Percentiles rank a stretch among this genome's conserved stretches.
phyloP scores from a whole-genome alignment of 2,329 filamentous ascomycete species.

The Xylariaceae sp. region DNA sequence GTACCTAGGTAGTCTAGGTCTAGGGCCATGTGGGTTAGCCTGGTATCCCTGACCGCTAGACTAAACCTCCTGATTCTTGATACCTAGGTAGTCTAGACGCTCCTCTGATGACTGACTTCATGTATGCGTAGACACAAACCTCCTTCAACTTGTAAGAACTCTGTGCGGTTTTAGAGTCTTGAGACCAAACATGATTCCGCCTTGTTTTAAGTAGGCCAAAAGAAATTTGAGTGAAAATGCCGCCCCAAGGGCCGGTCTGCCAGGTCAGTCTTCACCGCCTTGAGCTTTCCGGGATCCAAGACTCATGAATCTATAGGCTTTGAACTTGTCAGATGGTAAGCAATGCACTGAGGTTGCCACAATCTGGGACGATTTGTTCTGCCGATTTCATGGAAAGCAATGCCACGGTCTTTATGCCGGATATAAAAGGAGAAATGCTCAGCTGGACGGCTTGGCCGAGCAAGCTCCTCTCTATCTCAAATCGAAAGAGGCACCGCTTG shows the following conservation, averaged over 20 bases:
- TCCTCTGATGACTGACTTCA: no score
- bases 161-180: no score
- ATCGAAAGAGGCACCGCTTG: constrained; percentile 44
- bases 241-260: constrained; percentile 17
- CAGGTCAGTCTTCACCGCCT: constrained; percentile 20
- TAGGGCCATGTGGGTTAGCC: no score
- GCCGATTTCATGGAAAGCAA: constrained; percentile 43
- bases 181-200: no score
- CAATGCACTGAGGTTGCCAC: constrained; percentile 7
- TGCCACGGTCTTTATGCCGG: constrained; percentile 55
- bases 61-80: no score
- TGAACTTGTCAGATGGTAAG: constrained; percentile 24
- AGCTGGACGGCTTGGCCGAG: constrained; percentile 48
- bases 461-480: constrained; percentile 48
- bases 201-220: no score
- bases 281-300: not conserved
- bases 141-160: no score
- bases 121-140: no score
- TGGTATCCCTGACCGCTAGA: no score
- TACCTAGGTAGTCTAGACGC: no score
- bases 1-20: no score
- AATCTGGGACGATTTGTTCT: constrained; percentile 25
- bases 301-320: constrained; percentile 10
- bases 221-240: no score
- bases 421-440: constrained; percentile 55